A percentile compares a stretch with the other conserved stretches of the same genome.
Conservation (phyloP, 768 basidiomycete species). For the Scleroderma citrinum region DNA sequence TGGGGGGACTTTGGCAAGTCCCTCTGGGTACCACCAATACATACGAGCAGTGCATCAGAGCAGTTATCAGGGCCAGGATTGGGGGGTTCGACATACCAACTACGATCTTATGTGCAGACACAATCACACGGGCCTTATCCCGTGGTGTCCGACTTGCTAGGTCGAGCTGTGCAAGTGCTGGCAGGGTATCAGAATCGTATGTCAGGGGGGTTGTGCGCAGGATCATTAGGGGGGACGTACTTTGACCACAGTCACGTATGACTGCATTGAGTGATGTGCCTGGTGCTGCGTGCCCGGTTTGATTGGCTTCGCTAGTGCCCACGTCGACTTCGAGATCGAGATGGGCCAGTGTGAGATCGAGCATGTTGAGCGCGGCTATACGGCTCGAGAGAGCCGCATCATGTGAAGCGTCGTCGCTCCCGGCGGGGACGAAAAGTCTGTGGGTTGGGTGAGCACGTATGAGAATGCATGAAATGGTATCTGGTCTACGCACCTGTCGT, state of each 20-base stretch:
- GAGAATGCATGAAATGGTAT: not conserved
- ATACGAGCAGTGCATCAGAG: too few species aligned
- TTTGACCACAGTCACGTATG: slow-evolving; percentile 68
- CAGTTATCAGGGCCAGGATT: too few species aligned
- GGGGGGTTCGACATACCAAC: slow-evolving; percentile 53
- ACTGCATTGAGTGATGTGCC: slow-evolving; percentile 66
- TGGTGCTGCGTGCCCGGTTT: too few species aligned
- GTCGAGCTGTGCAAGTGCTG: slow-evolving; percentile 53
- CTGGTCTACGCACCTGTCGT: slow-evolving; percentile 58
- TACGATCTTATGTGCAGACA: slow-evolving; percentile 78
- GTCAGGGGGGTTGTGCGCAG: too few species aligned
- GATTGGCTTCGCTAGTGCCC: too few species aligned
- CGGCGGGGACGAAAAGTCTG: slow-evolving; percentile 75
- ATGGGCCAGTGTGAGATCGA: slow-evolving; percentile 85
- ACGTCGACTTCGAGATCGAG: slow-evolving; percentile 87
- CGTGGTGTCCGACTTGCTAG: slow-evolving; percentile 51
- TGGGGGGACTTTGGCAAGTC: too few species aligned
- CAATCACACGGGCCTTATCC: slow-evolving; percentile 76
- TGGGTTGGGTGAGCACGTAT: not conserved
- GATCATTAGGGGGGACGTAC: slow-evolving; percentile 48
- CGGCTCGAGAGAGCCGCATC: slow-evolving; percentile 87
- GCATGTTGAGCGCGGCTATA: slow-evolving; percentile 85
- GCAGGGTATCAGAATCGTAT: too few species aligned
- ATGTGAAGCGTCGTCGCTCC: slow-evolving; percentile 75
- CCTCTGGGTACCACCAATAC: too few species aligned